Base-by-base conservation (phyloP, 495 filamentous ascomycete genomes). In the Geopyxis carbonaria region DNA sequence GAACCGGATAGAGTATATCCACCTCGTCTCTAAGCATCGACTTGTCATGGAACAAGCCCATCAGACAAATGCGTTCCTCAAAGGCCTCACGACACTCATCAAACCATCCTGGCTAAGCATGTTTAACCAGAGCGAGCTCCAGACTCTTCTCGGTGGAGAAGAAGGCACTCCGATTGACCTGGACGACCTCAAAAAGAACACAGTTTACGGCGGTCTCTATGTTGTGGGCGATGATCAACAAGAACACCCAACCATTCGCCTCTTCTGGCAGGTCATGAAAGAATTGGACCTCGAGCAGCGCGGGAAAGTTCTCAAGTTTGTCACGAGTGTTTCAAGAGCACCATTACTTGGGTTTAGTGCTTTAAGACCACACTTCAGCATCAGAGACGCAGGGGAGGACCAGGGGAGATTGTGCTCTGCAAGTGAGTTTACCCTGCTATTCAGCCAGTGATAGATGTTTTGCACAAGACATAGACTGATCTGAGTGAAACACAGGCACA, bases 81-180 rank as follows among this genome's bases (percentile, higher is more conserved):
- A 71, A 33, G 89, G 89, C 1, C 68, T 97, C 3, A 70, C 79
- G 10, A 65, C 76, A 39, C 91, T 99, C 49, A 91, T 99, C 45
- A 76, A 84, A 42, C 87, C 87, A 0, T 68, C 69, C 2, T 99
- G 89, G 89, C 66, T 99, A 2, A 80, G 73, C 46, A 99, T 99
- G 89, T 99, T 99, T 65, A 97, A 97, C 57, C 89, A 94, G 48
- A 66, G 70, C 5, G 89, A 97, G 50, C 66, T 97, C 15, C 89
- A 97, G 57, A 89, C 82, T 0, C 72, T 97, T 6, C 75, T 97
- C 10, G 80, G 83, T 44, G 89, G 89, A 40, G 80, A 87, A 49
- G 43, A 34, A 2, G 72, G 68, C 18, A 75, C 76, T 13, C 75
- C 83, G 30, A 87, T 95, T 44, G 75, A 93, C 50, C 73, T 99